Base-by-base conservation (phyloP, 768 basidiomycete genomes). In the Leucocoprinus leucothites region DNA sequence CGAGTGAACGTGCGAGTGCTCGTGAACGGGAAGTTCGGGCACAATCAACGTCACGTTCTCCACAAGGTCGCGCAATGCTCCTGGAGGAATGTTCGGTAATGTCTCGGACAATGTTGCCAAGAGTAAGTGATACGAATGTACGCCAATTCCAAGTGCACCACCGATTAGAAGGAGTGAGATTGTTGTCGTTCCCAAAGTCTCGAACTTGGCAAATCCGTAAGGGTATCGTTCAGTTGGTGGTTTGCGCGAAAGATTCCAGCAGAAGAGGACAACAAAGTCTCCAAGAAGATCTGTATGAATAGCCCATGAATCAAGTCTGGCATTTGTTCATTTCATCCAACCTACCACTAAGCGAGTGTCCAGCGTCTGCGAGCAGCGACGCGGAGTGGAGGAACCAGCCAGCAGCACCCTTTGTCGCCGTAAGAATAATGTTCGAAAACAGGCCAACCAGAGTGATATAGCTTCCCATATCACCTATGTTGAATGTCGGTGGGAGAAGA, bases 351-450 rank as follows among this genome's bases (percentile, higher is more conserved):
- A 91, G 57, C 0, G 90, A 92, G 67, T 99, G 96, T 21, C 91
- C 95, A 0, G 95, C 94, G 62, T 98, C 96, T 2, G 96, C 96
- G 14, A 98, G 77, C 41, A 98, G 74, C 0, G 92, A 85, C 7
- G 94, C 93, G 5, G 91, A 94, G 63, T 98, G 94, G 80, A 91
- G 81, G 65, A 82, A 86, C 82, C 88, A 89, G 19, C 94, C 97
- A 36, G 96, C 95, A 9, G 79, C 64, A 36, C 94, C 96, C 68
- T 99, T 99, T 26, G 86, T 76, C 14, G 74, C 75, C 0, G 95
- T 97, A 59, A 99, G 72, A 5, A 77, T 82, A 31, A 98, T 75
- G 63, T 98, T 98, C 49, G 87, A 77, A 51, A 84, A 78, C 31
- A 98, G 74, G 0, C 97, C 96, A 58, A 94, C 71, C 51, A 96